Percentiles rank a stretch among this genome's conserved stretches.
phyloP scores from a whole-genome alignment of 495 filamentous ascomycete species.

The Penicillium coffeae region DNA sequence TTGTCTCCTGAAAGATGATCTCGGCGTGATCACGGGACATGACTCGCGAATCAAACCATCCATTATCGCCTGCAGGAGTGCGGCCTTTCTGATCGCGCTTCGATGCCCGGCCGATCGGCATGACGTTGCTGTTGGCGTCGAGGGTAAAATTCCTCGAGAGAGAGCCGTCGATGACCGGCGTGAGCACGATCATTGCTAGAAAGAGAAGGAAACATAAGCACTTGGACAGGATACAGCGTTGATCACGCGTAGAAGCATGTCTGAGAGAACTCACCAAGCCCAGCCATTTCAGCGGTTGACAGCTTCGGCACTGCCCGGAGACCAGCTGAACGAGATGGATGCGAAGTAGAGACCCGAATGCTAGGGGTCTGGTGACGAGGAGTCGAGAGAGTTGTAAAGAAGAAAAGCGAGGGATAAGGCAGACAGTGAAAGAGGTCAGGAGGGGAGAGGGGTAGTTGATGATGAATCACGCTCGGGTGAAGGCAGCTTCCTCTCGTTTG shows the following conservation, averaged over 20 bases:
- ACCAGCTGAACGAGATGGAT: too few relatives aligned
- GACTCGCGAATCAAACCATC: constrained; percentile 73
- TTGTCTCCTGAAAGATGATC: constrained; percentile 41
- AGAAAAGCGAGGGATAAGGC: constrained; percentile 10
- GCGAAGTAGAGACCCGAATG: too few relatives aligned
- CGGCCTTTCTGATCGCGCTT: constrained; percentile 54
- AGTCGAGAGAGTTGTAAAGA: constrained; percentile 2
- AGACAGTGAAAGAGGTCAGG: constrained; percentile 9
- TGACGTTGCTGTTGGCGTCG: constrained; percentile 11
- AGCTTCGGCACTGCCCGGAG: too few relatives aligned
- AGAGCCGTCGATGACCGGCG: too few relatives aligned
- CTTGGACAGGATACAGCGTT: too few relatives aligned
- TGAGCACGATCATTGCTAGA: constrained; percentile 28
- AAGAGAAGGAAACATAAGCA: background rate
- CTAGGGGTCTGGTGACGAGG: constrained; percentile 1
- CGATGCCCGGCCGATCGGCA: constrained; percentile 57
- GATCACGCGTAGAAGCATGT: too few relatives aligned
- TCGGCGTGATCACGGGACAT: constrained; percentile 77
- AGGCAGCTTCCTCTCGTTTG: constrained; percentile 11
- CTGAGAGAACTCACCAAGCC: too few relatives aligned
- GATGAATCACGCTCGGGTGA: constrained; percentile 24
- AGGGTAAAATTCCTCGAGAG: constrained; percentile 33
- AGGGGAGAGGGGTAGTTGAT: constrained; percentile 27
- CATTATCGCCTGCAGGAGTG: constrained; percentile 53
- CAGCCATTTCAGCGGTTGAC: too few relatives aligned